Percentiles rank a stretch among this genome's conserved stretches.
Conservation (phyloP, 805 yeast genomes). For the Saccharomyces jurei region DNA sequence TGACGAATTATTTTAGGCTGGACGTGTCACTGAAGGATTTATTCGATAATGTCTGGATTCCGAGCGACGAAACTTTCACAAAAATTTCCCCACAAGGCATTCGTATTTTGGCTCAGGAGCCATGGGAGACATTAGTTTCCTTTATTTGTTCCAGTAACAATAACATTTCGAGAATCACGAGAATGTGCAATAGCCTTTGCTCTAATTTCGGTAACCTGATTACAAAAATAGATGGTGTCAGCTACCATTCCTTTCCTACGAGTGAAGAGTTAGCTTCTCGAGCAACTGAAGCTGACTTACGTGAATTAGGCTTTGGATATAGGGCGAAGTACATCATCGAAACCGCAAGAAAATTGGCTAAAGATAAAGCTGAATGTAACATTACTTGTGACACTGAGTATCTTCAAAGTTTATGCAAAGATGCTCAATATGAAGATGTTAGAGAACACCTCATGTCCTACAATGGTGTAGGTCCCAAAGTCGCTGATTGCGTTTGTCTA, state of each 20-base stretch:
- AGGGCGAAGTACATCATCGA: constrained; percentile 79
- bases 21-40: constrained; percentile 45
- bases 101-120: constrained; percentile 83
- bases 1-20: constrained; percentile 66
- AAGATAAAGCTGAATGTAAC: constrained; percentile 19
- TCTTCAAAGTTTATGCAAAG: constrained; percentile 31
- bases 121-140: constrained; percentile 89
- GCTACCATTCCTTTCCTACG: constrained; percentile 67
- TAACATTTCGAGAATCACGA: constrained; percentile 85
- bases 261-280: constrained; percentile 42
- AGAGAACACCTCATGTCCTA: constrained; percentile 45
- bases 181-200: constrained; percentile 81
- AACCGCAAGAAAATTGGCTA: constrained; percentile 55
- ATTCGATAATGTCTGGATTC: constrained; percentile 50
- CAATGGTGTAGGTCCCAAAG: constrained; percentile 94
- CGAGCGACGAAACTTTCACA: constrained; percentile 43
- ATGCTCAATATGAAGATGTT: constrained; percentile 35
- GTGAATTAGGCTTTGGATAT: constrained; percentile 68
- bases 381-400: constrained; percentile 27
- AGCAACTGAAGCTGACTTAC: constrained; percentile 38
- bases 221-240: constrained; percentile 42
- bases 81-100: constrained; percentile 48
- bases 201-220: constrained; percentile 58
- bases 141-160: constrained; percentile 95
- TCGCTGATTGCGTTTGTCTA: constrained; percentile 90